These are phyloP conservation scores for Fusarium sp. DNA, from an alignment of 2,329 filamentous ascomycete species.

Conservation along the genomic window DNA sequence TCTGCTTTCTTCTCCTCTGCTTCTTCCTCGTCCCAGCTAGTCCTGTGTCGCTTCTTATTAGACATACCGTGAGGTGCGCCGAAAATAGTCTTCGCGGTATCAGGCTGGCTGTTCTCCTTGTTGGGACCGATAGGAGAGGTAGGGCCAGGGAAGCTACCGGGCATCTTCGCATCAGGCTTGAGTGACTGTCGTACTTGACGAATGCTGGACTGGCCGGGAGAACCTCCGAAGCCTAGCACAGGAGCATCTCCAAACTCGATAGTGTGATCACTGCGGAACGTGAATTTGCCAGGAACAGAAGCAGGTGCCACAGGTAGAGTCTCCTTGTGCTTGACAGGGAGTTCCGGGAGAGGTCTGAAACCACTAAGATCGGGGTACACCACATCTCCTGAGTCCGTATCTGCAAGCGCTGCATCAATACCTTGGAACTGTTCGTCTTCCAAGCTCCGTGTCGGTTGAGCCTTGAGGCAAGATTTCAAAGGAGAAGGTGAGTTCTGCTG, in stretches of 20 bases:
- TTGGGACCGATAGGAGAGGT: constrained; percentile 55
- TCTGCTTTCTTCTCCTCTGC: constrained; percentile 60
- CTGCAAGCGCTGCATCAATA: constrained; percentile 45
- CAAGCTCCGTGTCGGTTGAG: constrained; percentile 49
- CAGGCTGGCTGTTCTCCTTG: constrained; percentile 67
- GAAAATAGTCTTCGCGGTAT: constrained; percentile 52
- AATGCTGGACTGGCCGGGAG: constrained; percentile 69
- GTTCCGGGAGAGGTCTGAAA: constrained; percentile 50
- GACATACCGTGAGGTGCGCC: constrained; percentile 70
- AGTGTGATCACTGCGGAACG: constrained; percentile 74
- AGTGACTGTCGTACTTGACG: constrained; percentile 69
- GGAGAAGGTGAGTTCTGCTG: constrained; percentile 68
- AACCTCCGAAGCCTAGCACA: constrained; percentile 66
- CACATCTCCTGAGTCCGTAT: constrained; percentile 52
- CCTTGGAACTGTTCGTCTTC: constrained; percentile 49
- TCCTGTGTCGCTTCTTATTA: constrained; percentile 75
- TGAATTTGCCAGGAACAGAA: constrained; percentile 69
- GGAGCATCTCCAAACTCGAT: constrained; percentile 67
- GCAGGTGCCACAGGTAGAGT: constrained; percentile 43
- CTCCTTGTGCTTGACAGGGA: constrained; percentile 42
- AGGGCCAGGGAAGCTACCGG: constrained; percentile 65
- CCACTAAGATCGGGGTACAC: constrained; percentile 67
- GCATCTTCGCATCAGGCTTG: constrained; percentile 59
- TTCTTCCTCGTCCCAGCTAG: constrained; percentile 67
- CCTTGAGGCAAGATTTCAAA: constrained; percentile 63